A percentile compares a stretch with the other conserved stretches of the same genome.
Evolutionary conservation across 1,284 basidiomycete species (phyloP).

Genomic region (Waitea zeae): DNA sequence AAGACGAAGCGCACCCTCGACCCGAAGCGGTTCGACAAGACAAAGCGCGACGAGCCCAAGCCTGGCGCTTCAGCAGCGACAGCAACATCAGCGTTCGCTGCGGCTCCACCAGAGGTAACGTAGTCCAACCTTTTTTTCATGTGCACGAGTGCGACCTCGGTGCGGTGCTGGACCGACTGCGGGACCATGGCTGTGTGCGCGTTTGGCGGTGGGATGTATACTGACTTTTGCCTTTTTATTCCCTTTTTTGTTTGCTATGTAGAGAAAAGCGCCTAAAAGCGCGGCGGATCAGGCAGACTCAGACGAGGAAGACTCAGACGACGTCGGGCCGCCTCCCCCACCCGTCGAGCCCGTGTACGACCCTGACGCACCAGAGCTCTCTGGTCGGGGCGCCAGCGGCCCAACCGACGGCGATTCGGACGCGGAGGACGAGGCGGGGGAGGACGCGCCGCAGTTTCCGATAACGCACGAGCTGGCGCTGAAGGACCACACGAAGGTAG

Average conservation of each 20-base stretch:
- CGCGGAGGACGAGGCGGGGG: too few species aligned
- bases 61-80: too few species aligned
- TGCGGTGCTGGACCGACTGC: too few species aligned
- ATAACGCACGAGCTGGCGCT: slow-evolving; percentile 78
- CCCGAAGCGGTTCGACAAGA: slow-evolving; percentile 56
- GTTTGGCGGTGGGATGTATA: too few species aligned
- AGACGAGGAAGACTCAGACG: slow-evolving; percentile 18
- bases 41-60: slow-evolving; percentile 43
- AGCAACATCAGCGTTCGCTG: too few species aligned
- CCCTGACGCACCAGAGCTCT: slow-evolving; percentile 27
- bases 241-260: too few species aligned
- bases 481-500: slow-evolving; percentile 90
- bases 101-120: too few species aligned
- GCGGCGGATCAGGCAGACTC: slow-evolving; percentile 17
- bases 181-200: too few species aligned
- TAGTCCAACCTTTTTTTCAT: too few species aligned
- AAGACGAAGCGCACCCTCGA: slow-evolving; percentile 47
- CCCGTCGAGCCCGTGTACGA: slow-evolving; percentile 46
- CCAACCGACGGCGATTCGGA: slow-evolving; percentile 17
- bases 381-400: slow-evolving; percentile 24
- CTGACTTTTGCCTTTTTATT: too few species aligned
- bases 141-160: too few species aligned
- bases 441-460: slow-evolving; percentile 46
- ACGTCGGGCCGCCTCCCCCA: slow-evolving; percentile 11
- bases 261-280: too few species aligned